phyloP scores from a whole-genome alignment of 2,329 filamentous ascomycete species.

The Davidsoniella eucalypti region DNA sequence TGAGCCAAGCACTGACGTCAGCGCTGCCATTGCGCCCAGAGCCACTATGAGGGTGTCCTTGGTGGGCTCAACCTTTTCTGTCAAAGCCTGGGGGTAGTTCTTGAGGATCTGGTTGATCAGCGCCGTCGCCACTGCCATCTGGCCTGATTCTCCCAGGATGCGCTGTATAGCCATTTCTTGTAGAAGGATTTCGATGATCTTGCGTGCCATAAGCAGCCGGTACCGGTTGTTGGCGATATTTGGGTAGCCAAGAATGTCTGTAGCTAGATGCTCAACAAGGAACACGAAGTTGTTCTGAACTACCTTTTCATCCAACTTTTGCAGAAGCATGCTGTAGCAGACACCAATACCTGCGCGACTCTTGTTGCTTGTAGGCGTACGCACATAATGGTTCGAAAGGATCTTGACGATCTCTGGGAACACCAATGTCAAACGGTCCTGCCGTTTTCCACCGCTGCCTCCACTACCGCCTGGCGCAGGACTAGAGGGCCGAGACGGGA shows the following conservation, averaged over 20 bases:
- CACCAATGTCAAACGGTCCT: constrained; percentile 55
- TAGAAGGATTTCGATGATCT: constrained; percentile 68
- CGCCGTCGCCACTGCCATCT: constrained; percentile 63
- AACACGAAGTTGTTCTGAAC: constrained; percentile 68
- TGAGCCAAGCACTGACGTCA: constrained; percentile 68
- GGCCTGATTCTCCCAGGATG: constrained; percentile 78
- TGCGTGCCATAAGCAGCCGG: constrained; percentile 66
- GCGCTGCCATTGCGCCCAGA: constrained; percentile 59
- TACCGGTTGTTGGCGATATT: constrained; percentile 74
- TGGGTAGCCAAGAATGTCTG: constrained; percentile 61
- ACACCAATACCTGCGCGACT: constrained; percentile 69
- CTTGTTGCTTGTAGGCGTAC: constrained; percentile 61
- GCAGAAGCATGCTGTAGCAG: constrained; percentile 71
- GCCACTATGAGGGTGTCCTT: constrained; percentile 73
- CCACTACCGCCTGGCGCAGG: constrained; percentile 38
- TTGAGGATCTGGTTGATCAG: constrained; percentile 81
- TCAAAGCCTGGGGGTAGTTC: constrained; percentile 79
- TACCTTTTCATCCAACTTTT: constrained; percentile 62
- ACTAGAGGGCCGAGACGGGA: constrained; percentile 50
- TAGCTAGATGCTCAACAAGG: constrained; percentile 65
- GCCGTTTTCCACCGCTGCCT: constrained; percentile 36
- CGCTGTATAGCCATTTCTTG: constrained; percentile 68
- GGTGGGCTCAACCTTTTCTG: constrained; percentile 72
- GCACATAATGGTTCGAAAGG: constrained; percentile 66
- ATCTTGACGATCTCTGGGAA: constrained; percentile 64